Percentiles rank a stretch among this genome's conserved stretches.
Evolutionary conservation across 495 filamentous ascomycete species (phyloP).

Genomic region (Bombardia bombarda): DNA sequence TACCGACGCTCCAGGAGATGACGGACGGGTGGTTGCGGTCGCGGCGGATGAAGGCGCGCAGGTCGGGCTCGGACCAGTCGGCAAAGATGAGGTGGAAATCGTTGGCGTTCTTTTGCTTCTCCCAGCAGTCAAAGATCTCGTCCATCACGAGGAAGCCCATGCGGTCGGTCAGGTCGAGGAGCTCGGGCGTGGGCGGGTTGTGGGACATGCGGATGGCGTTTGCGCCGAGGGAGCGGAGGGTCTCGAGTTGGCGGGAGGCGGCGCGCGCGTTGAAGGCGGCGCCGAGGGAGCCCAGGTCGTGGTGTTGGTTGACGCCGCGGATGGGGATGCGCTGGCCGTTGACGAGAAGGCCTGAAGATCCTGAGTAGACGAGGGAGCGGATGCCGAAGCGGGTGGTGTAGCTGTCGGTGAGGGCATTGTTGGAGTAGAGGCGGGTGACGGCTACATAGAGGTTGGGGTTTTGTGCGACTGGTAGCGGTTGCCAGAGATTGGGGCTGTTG

Average conservation of each 20-base stretch:
- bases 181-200: constrained; percentile 42
- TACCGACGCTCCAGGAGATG: constrained; percentile 41
- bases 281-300: constrained; percentile 38
- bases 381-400: constrained; percentile 43
- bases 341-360: constrained; percentile 23
- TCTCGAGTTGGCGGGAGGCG: constrained; percentile 33
- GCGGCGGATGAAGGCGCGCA: constrained; percentile 35
- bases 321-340: constrained; percentile 32
- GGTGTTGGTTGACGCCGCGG: constrained; percentile 38
- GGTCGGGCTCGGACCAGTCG: constrained; percentile 42
- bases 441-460: constrained; percentile 40
- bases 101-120: constrained; percentile 26
- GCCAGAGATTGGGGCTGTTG: constrained; percentile 36
- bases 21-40: constrained; percentile 46
- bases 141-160: constrained; percentile 51
- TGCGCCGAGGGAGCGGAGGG: constrained; percentile 38
- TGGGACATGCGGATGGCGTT: constrained; percentile 44
- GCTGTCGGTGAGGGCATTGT: constrained; percentile 34
- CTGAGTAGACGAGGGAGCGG: constrained; percentile 28
- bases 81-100: constrained; percentile 40
- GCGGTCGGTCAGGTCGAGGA: constrained; percentile 48
- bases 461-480: constrained; percentile 35
- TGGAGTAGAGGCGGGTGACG: constrained; percentile 23
- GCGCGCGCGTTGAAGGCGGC: constrained; percentile 37
- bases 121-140: constrained; percentile 42